phyloP scores from a whole-genome alignment of 106 monocot species.

The Dendrobium huoshanense region DNA sequence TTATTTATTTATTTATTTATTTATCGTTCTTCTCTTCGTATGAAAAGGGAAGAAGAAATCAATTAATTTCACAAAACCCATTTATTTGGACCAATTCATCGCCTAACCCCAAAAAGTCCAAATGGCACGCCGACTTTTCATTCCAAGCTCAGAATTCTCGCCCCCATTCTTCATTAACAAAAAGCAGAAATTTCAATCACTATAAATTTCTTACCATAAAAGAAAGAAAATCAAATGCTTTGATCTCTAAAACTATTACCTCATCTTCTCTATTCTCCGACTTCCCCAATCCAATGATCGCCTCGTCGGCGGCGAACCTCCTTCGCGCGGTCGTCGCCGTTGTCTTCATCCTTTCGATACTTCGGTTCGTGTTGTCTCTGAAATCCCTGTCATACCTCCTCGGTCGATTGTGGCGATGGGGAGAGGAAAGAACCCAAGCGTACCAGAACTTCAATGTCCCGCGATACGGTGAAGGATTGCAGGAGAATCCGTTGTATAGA shows the following conservation, averaged over 20 bases:
- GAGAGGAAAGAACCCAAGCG: slow-evolving; percentile 31
- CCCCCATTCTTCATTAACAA: background rate
- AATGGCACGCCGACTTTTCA: slow-evolving; percentile 1
- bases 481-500: slow-evolving; percentile 63
- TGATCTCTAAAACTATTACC: background rate
- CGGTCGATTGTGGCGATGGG: slow-evolving; percentile 27
- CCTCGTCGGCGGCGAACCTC: slow-evolving; percentile 3
- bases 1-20: too few relatives aligned
- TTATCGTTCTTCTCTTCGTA: too few relatives aligned
- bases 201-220: background rate
- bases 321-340: background rate
- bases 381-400: slow-evolving; percentile 20
- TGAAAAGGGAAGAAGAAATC: background rate
- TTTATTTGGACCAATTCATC: slow-evolving; percentile 2
- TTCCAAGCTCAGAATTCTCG: background rate
- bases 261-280: background rate
- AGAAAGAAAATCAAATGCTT: background rate
- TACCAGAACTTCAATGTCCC: slow-evolving; percentile 58
- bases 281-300: background rate
- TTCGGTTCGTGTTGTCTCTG: slow-evolving; percentile 34
- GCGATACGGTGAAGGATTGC: slow-evolving; percentile 20
- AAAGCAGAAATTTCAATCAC: background rate
- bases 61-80: background rate
- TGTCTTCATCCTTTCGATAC: slow-evolving; percentile 15
- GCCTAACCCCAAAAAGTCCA: background rate